Evolutionary conservation across 108 stramenopile species (phyloP).

Genomic region (Poteriospumella lacustris): DNA sequence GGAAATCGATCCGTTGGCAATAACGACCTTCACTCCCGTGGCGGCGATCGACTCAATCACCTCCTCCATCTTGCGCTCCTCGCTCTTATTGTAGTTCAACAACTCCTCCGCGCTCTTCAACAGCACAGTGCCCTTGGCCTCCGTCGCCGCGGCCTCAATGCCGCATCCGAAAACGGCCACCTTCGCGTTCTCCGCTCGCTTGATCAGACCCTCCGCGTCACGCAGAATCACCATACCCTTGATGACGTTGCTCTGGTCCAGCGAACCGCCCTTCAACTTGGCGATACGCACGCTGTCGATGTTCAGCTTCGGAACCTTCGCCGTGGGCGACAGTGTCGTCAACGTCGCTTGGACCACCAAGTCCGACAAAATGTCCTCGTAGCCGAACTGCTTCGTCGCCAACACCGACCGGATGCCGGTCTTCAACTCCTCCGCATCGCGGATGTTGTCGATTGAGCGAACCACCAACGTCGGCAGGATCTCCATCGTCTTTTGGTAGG

Average conservation of each 20-base stretch:
- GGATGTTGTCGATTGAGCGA: constrained; percentile 54
- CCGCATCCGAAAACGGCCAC: constrained; percentile 91
- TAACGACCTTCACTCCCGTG: constrained; percentile 79
- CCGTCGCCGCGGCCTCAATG: constrained; percentile 84
- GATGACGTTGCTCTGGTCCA: constrained; percentile 72
- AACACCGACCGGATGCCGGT: background rate
- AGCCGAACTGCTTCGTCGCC: constrained; percentile 66
- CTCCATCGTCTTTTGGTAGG: constrained; percentile 67
- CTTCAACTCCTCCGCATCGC: constrained; percentile 37
- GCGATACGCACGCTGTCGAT: constrained; percentile 86
- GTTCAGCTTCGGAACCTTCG: constrained; percentile 53
- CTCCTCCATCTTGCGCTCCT: constrained; percentile 94
- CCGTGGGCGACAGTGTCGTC: constrained; percentile 64
- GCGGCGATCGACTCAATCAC: constrained; percentile 86
- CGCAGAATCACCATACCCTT: constrained; percentile 86
- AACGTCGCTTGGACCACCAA: constrained; percentile 86
- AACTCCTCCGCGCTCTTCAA: constrained; percentile 96
- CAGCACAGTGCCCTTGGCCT: constrained; percentile 98
- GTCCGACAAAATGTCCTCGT: constrained; percentile 71
- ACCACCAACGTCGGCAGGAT: constrained; percentile 52
- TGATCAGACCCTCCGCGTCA: constrained; percentile 64
- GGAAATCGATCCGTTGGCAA: constrained; percentile 78
- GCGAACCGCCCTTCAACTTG: constrained; percentile 81
- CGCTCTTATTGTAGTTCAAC: constrained; percentile 90
- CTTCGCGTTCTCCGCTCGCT: constrained; percentile 70